Base-by-base conservation (phyloP, 805 yeast species). In the Maudiozyma bulderi region DNA sequence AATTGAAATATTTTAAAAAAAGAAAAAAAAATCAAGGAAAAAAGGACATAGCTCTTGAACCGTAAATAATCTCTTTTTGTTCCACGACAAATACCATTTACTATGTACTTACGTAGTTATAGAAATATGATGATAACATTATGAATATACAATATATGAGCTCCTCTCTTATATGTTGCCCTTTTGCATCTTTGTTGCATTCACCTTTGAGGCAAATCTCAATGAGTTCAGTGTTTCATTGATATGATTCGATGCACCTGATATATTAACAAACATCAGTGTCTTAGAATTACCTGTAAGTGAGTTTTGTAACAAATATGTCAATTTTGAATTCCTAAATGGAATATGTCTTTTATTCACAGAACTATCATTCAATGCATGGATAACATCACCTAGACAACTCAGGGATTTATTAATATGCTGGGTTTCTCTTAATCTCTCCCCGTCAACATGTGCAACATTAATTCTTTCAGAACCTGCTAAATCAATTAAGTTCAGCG, bases 401-500 rank as follows among this genome's bases (percentile, higher is more conserved):
- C 96, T 86, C 44, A 91, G 72, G 7, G 96, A 88, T 63, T 81
- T 85, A 67, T 91, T 91, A 50, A 91, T 91, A 8, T 89, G 78
- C 58, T 85, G 91, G 0, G 98, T 90, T 65, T 91, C 99, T 54
- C 78, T 77, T 30, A 91, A 69, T 45, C 97, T 68, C 10, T 82
- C 86, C 0, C 97, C 97, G 1, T 77, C 75, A 0, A 80, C 95
- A 58, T 82, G 85, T 0, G 96, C 85, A 14, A 77, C 74, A 8
- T 81, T 65, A 13, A 90, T 71, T 50, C 98, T 73, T 68, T 91
- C 99, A 0, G 96, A 87, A 2, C 99, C 99, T 0, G 99, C 99
- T 48, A 91, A 71, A 67, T 91, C 99, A 45, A 93, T 81, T 48
- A 91, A 69, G 59, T 91, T 90, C 50, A 91, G 69, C 1, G 77